phyloP scores from a whole-genome alignment of 2,329 filamentous ascomycete species.

The Blumeria hordei region DNA sequence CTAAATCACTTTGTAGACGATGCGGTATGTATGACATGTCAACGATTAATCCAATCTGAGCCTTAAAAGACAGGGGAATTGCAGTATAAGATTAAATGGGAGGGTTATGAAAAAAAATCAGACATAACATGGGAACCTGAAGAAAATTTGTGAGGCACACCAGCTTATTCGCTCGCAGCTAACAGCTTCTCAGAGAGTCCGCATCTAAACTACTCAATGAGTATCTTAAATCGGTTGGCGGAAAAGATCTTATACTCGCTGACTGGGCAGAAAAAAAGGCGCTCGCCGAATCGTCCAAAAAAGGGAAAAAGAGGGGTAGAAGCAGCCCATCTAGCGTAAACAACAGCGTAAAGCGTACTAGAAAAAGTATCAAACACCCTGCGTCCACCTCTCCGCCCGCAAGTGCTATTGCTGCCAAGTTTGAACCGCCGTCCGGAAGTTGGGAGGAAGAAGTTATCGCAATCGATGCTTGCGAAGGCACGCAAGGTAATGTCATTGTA shows the following conservation, averaged over 20 bases:
- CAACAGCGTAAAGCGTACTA: conserved; percentile 11
- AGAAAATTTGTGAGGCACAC: conserved; percentile 33
- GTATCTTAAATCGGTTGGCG: conserved; percentile 40
- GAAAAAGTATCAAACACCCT: conserved; percentile 19
- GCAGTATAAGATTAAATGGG: conserved; percentile 56
- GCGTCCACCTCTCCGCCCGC: conserved; percentile 23
- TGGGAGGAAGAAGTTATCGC: conserved; percentile 53
- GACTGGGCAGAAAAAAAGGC: conserved; percentile 22
- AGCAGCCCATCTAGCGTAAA: conserved; percentile 17
- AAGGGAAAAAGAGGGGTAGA: conserved; percentile 33
- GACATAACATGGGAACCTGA: conserved; percentile 65
- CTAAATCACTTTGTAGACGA: conserved; percentile 36
- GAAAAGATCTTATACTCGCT: conserved; percentile 28
- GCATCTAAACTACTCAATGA: conserved; percentile 34
- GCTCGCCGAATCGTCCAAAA: conserved; percentile 18
- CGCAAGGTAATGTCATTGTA: conserved; percentile 34
- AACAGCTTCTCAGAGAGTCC: conserved; percentile 22
- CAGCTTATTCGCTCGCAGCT: conserved; percentile 1
- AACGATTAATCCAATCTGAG: conserved; percentile 2
- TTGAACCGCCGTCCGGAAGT: conserved; percentile 44
- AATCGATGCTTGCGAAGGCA: conserved; percentile 51
- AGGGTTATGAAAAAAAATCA: conserved; percentile 43
- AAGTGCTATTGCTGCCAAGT: conserved; percentile 20
- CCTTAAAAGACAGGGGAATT: conserved; percentile 18
- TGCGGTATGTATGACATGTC: conserved; percentile 19